A percentile compares a stretch with the other conserved stretches of the same genome.
phyloP scores from a whole-genome alignment of 139 green algal species.

The Volvox reticuliferus region DNA sequence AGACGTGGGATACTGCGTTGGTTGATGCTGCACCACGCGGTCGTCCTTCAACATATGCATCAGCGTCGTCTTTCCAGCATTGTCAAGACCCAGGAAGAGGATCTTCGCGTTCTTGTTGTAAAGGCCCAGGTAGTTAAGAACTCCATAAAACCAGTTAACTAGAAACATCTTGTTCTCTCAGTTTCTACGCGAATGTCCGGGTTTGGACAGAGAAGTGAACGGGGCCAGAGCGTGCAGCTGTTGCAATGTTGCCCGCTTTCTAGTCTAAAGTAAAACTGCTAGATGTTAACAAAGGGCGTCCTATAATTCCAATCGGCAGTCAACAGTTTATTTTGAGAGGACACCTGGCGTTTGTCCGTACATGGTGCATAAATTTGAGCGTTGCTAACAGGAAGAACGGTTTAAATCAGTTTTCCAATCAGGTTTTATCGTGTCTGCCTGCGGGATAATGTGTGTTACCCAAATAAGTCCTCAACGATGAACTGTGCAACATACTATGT shows the following conservation, averaged over 20 bases:
- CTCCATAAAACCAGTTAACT: slow-evolving; percentile 89
- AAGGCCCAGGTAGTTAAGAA: slow-evolving; percentile 95
- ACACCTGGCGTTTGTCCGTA: no score
- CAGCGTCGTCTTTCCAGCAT: slow-evolving; percentile 99
- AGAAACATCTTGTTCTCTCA: slow-evolving; percentile 63
- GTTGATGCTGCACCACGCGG: slow-evolving; percentile 96
- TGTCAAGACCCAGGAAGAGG: slow-evolving; percentile 98
- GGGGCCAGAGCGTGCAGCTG: not conserved
- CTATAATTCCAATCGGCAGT: no score
- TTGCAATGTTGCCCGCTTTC: not conserved
- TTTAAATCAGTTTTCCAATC: no score
- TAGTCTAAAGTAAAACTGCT: no score
- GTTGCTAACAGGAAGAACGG: no score
- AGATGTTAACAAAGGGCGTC: no score
- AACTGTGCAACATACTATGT: no score
- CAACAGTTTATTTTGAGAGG: no score
- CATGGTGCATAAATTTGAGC: no score
- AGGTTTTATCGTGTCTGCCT: no score
- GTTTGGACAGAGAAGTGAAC: not conserved
- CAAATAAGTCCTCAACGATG: no score
- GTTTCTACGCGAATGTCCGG: not conserved
- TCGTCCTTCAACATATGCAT: slow-evolving; percentile 99
- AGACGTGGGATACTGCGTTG: slow-evolving; percentile 98
- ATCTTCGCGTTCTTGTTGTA: slow-evolving; percentile 99
- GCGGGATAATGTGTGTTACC: no score